Conservation (phyloP, 2,329 filamentous ascomycete species). For the Xylaria sp. region DNA sequence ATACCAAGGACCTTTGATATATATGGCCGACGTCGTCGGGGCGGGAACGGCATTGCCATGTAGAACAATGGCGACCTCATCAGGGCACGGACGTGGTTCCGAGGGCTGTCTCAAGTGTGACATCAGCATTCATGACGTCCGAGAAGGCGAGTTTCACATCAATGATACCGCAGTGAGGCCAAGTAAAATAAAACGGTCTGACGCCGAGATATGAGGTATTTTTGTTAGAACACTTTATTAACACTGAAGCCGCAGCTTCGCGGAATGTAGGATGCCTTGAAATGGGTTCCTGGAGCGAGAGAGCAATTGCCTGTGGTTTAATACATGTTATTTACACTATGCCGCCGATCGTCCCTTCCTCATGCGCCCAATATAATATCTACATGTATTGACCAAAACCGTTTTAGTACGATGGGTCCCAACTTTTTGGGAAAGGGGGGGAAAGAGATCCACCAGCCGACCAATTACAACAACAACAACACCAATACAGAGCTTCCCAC, state of each 20-base stretch:
- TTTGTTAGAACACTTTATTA: slow-evolving; percentile 24
- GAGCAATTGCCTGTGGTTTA: no score
- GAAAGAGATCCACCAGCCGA: no score
- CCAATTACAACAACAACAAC: no score
- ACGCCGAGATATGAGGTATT: slow-evolving; percentile 25
- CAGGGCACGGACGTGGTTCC: slow-evolving; percentile 15
- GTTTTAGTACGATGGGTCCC: no score
- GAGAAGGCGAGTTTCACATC: slow-evolving; percentile 26
- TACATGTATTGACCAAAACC: no score
- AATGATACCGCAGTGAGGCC: slow-evolving; percentile 25
- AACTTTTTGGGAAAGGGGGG: no score
- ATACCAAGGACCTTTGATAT: slow-evolving; percentile 28
- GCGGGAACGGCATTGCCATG: slow-evolving; percentile 14
- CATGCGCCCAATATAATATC: no score
- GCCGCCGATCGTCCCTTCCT: no score
- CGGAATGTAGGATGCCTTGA: no score
- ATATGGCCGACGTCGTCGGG: slow-evolving; percentile 24
- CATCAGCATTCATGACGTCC: slow-evolving; percentile 11
- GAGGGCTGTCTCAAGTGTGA: slow-evolving; percentile 6
- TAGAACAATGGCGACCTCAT: slow-evolving; percentile 15
- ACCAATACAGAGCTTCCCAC: no score
- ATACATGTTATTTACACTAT: no score
- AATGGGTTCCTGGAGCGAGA: no score
- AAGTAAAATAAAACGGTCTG: slow-evolving; percentile 25
- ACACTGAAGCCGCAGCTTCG: neutral